Conservation (phyloP, 768 basidiomycete species). For the Hortiboletus flavorubellus region DNA sequence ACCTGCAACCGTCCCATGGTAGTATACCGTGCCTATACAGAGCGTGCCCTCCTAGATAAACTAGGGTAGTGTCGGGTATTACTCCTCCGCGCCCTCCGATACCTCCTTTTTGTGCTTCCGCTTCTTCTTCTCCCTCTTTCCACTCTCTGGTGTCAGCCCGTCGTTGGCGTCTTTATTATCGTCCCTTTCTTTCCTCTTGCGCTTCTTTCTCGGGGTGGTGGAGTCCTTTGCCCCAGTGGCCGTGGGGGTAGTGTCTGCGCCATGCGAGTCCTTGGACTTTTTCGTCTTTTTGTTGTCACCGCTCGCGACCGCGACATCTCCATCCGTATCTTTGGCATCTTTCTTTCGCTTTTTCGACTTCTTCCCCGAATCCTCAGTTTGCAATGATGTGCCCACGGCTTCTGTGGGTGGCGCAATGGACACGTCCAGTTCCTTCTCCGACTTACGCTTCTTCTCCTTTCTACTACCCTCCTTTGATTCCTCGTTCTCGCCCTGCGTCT, state of each 20-base stretch:
- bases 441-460: constrained; percentile 17
- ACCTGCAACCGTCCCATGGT: too few species aligned
- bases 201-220: constrained; percentile 20
- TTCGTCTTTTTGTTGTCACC: constrained; percentile 26
- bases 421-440: constrained; percentile 22
- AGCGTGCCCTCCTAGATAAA: neutral
- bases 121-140: constrained; percentile 32
- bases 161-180: constrained; percentile 3
- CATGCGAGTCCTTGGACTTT: constrained; percentile 14
- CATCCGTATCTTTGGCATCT: constrained; percentile 9
- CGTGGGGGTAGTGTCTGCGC: constrained; percentile 1
- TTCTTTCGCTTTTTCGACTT: constrained; percentile 37
- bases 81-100: neutral
- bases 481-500: neutral
- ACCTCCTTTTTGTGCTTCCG: constrained; percentile 20
- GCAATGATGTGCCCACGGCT: constrained; percentile 3
- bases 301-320: constrained; percentile 3
- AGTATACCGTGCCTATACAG: neutral
- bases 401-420: constrained; percentile 6
- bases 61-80: neutral
- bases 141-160: constrained; percentile 16
- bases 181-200: constrained; percentile 18
- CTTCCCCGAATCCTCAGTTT: constrained; percentile 8
- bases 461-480: constrained; percentile 9
- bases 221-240: constrained; percentile 14